Evolutionary conservation across 2,329 filamentous ascomycete species (phyloP), one percentile per base, ranked within the genome.

Genomic region (Aspergillus versicolor): DNA sequence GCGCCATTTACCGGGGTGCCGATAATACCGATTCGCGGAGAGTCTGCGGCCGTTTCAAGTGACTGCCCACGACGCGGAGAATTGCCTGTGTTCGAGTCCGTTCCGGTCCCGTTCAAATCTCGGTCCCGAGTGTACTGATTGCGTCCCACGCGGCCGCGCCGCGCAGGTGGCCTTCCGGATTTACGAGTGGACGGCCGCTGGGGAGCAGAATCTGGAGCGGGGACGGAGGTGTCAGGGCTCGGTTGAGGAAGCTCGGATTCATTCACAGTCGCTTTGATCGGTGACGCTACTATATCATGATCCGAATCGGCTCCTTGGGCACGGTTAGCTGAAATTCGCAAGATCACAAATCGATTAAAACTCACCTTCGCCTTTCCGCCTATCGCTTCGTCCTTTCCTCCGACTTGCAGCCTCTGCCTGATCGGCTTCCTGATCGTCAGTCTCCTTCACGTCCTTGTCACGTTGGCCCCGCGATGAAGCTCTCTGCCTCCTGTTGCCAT

Each of bases 81-180:
- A 60, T 73, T 74, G 37, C 65, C 71, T 59, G 63, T 62, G 21
- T 61, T 63, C 12, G 52, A 65, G 37, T 75, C 71, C 38, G 73
- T 72, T 37, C 81, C 77, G 70, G 83, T 77, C 62, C 81, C 74
- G 70, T 83, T 77, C 62, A 84, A 77, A 70, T 91, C 88, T 45
- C 87, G 84, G 61, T 92, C 88, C 68, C 88, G 89, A 1, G 89
- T 92, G 67, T 93, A 92, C 72, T 94, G 91, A 62, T 93, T 94
- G 61, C 89, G 87, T 17, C 89, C 88, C 57, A 84, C 70, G 57
- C 87, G 86, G 22, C 73, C 68, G 37, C 86, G 85, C 60, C 88
- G 87, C 67, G 88, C 86, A 63, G 86, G 81, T 64, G 85, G 82
- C 67, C 86, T 80, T 56, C 84, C 69, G 68, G 82, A 80, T 75